phyloP scores from a whole-genome alignment of 768 basidiomycete genomes.

The Mycena crocata region DNA sequence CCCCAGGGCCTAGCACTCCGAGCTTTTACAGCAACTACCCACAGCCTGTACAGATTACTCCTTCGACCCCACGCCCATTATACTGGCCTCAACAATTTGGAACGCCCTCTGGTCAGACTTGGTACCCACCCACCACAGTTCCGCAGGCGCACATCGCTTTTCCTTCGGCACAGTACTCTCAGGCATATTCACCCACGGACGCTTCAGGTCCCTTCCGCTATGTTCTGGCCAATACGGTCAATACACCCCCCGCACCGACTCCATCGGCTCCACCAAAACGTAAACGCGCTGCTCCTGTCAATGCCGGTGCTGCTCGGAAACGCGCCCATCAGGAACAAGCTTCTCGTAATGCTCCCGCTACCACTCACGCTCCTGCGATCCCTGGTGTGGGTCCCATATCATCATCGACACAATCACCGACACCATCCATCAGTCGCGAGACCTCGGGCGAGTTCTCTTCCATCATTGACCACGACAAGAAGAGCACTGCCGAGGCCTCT shows the following conservation, averaged over 20 bases:
- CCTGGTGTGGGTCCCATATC: neutral
- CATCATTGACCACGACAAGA: neutral
- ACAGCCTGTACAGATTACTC: neutral
- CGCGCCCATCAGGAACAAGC: neutral
- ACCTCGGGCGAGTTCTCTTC: neutral
- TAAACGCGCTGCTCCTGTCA: neutral
- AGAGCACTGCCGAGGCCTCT: neutral
- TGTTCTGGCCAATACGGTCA: neutral
- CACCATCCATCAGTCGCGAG: neutral
- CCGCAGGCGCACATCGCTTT: constrained; percentile 4
- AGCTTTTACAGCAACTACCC: neutral
- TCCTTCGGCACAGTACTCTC: neutral
- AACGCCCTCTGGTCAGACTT: neutral
- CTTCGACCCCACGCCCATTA: neutral
- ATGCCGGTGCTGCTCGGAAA: neutral
- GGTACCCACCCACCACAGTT: neutral
- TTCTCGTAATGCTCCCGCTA: neutral
- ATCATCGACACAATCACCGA: neutral
- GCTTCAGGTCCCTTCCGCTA: neutral
- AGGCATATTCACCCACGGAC: neutral
- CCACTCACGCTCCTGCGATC: neutral
- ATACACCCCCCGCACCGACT: neutral
- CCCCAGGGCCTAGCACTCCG: neutral
- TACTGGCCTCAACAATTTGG: neutral
- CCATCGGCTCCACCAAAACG: neutral